phyloP scores from a whole-genome alignment of 805 yeast species.

The Pichia gijzeniarum region DNA sequence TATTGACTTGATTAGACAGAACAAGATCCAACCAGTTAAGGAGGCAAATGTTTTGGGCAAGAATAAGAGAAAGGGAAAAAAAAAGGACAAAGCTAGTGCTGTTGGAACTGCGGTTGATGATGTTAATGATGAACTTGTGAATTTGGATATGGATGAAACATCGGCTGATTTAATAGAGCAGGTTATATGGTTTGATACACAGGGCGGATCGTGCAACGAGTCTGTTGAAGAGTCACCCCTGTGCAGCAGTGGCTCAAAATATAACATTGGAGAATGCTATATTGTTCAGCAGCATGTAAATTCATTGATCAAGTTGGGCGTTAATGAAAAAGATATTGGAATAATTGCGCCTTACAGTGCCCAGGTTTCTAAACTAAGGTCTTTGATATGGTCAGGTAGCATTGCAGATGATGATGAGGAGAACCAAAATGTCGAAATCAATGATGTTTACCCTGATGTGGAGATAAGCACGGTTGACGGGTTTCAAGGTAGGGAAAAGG shows the following conservation, averaged over 20 bases:
- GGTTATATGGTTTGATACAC: conserved; percentile 85
- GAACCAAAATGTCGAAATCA: conserved; percentile 19
- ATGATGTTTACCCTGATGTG: conserved; percentile 35
- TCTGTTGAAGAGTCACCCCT: conserved; percentile 32
- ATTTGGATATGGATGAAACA: background rate
- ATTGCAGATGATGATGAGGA: conserved; percentile 14
- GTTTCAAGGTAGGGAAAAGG: conserved; percentile 94
- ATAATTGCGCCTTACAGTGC: conserved; percentile 88
- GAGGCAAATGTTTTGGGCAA: background rate
- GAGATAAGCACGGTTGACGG: conserved; percentile 94
- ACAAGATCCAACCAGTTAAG: conserved; percentile 1
- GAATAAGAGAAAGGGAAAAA: background rate
- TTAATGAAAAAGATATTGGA: conserved; percentile 58
- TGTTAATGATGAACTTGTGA: background rate
- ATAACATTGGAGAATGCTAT: conserved; percentile 68
- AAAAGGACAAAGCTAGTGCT: conserved; percentile 3
- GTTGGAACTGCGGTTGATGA: too few species aligned
- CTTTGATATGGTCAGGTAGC: conserved; percentile 30
- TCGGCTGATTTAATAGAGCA: conserved; percentile 43
- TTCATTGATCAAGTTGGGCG: conserved; percentile 46
- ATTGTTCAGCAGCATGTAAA: conserved; percentile 54
- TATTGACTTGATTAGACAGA: conserved; percentile 38
- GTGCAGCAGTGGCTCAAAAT: conserved; percentile 44
- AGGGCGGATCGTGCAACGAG: conserved; percentile 81
- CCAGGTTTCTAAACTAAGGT: conserved; percentile 63